phyloP scores from a whole-genome alignment of 2,329 filamentous ascomycete genomes.

The Fusarium burgessii region DNA sequence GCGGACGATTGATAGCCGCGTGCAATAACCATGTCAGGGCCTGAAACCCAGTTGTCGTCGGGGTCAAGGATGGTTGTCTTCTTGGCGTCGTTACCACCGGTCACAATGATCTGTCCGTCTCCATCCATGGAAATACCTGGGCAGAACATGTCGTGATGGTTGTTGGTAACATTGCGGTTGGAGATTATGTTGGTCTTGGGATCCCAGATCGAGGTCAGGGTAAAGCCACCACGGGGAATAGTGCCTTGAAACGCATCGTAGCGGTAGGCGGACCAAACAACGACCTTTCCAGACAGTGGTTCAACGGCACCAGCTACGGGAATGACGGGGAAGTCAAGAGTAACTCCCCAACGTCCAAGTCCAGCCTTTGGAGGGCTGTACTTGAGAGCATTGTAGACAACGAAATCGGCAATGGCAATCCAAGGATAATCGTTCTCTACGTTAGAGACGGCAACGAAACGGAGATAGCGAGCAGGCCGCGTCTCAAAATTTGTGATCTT shows the following conservation, averaged over 20 bases:
- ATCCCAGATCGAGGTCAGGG: constrained; percentile 36
- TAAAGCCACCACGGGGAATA: constrained; percentile 32
- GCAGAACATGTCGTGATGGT: constrained; percentile 68
- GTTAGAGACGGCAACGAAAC: constrained; percentile 29
- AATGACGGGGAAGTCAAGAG: constrained; percentile 37
- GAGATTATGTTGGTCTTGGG: constrained; percentile 29
- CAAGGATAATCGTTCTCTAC: constrained; percentile 19
- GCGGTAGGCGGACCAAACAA: constrained; percentile 39
- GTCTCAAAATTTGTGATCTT: constrained; percentile 38
- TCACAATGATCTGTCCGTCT: constrained; percentile 64
- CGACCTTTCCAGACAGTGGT: constrained; percentile 30
- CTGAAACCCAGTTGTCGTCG: constrained; percentile 27
- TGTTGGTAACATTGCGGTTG: constrained; percentile 51
- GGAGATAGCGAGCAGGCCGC: constrained; percentile 37
- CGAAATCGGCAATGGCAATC: constrained; percentile 35
- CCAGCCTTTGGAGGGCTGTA: constrained; percentile 23
- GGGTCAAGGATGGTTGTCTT: constrained; percentile 62
- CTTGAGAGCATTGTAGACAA: constrained; percentile 32
- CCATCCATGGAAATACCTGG: constrained; percentile 65
- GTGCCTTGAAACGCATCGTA: constrained; percentile 35
- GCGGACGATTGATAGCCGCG: constrained; percentile 37
- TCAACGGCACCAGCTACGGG: constrained; percentile 39
- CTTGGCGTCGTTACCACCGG: constrained; percentile 63
- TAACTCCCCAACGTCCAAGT: constrained; percentile 34
- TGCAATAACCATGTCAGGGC: constrained; percentile 32